These are phyloP conservation scores for Coemansia sp. DNA, from an alignment of 192 early-diverging fungal genomes.

Conservation along the genomic window DNA sequence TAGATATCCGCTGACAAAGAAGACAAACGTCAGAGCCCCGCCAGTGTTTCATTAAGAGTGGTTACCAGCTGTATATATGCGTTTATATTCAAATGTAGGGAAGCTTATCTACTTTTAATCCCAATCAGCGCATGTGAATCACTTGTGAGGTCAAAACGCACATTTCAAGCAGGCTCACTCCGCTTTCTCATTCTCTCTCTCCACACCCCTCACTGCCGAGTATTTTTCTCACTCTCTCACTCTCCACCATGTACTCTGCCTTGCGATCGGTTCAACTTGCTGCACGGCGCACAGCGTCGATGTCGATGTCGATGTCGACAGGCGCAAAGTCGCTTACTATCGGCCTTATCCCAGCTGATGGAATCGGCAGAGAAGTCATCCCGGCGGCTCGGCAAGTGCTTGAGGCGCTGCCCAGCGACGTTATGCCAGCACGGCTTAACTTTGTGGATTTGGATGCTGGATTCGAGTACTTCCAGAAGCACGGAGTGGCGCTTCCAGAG, in stretches of 20 bases:
- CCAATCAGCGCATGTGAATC: too few relatives aligned
- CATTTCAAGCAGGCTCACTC: too few relatives aligned
- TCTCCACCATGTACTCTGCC: conserved; percentile 33
- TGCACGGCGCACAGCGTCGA: conserved; percentile 23
- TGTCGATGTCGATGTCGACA: conserved; percentile 26
- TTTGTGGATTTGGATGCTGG: conserved; percentile 92
- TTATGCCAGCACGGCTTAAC: conserved; percentile 63
- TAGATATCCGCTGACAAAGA: not conserved
- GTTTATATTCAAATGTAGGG: too few relatives aligned
- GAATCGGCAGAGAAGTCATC: conserved; percentile 95
- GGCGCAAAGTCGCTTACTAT: conserved; percentile 69
- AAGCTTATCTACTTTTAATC: too few relatives aligned
- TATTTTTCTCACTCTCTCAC: not conserved
- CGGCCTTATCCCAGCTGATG: conserved; percentile 94
- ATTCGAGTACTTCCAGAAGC: conserved; percentile 95
- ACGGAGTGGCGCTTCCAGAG: conserved; percentile 88
- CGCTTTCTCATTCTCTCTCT: not conserved
- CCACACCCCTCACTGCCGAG: not conserved
- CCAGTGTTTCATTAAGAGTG: not conserved
- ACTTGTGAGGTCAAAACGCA: too few relatives aligned
- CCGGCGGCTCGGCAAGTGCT: conserved; percentile 92
- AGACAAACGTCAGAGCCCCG: not conserved
- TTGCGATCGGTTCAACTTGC: conserved; percentile 38
- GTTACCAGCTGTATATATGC: not conserved
- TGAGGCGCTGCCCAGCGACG: conserved; percentile 65